phyloP scores from a whole-genome alignment of 1,284 basidiomycete genomes.

The Cryptococcus floricola region DNA sequence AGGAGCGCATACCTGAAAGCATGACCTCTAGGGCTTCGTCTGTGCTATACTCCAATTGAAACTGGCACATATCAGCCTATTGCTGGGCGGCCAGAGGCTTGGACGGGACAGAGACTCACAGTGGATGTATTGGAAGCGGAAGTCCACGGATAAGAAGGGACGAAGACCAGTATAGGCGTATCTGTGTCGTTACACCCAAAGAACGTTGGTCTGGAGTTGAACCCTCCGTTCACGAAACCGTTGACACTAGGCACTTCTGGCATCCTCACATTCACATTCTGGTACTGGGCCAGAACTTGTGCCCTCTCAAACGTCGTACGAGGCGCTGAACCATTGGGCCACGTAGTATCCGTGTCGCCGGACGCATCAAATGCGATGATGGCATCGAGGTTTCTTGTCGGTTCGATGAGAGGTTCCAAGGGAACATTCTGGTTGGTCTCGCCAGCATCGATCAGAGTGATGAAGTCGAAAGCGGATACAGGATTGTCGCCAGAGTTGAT shows the following conservation, averaged over 20 bases:
- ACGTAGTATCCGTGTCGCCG: constrained; percentile 52
- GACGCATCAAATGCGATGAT: constrained; percentile 56
- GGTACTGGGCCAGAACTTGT: constrained; percentile 21
- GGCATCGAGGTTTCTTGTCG: constrained; percentile 52
- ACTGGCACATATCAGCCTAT: constrained; percentile 8
- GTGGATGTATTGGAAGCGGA: constrained; percentile 47
- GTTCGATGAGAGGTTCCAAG: constrained; percentile 53
- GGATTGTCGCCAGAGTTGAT: constrained; percentile 44
- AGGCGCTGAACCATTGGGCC: constrained; percentile 55
- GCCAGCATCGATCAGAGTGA: constrained; percentile 53
- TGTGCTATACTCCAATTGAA: constrained; percentile 47
- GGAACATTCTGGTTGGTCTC: constrained; percentile 53
- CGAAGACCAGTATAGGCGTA: constrained; percentile 50
- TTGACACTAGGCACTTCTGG: constrained; percentile 51
- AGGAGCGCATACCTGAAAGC: constrained; percentile 30
- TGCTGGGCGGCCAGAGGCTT: neutral
- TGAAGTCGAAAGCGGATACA: constrained; percentile 32
- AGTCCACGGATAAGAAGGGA: constrained; percentile 53
- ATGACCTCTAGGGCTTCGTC: constrained; percentile 37
- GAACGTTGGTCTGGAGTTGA: constrained; percentile 53
- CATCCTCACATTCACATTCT: constrained; percentile 42
- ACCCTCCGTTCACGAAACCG: constrained; percentile 54
- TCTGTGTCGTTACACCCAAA: constrained; percentile 47
- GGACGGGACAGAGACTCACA: constrained; percentile 12
- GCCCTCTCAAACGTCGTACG: constrained; percentile 39